These are phyloP conservation scores for Rossbeevera mucosa DNA, from an alignment of 768 basidiomycete species.

Conservation along the genomic window DNA sequence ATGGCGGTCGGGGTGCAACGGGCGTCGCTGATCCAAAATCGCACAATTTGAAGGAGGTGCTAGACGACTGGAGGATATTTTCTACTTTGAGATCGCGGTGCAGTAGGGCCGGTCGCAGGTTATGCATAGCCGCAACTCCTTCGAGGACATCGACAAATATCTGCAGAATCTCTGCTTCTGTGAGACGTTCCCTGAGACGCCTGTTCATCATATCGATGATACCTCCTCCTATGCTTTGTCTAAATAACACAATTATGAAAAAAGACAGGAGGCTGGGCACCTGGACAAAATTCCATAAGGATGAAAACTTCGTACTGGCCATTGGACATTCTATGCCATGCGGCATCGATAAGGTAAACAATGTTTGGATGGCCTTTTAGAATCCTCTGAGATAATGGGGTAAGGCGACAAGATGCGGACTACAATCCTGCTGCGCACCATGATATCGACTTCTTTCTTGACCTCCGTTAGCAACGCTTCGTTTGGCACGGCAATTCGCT, in stretches of 20 bases:
- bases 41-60: slow-evolving; percentile 88
- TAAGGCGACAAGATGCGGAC: slow-evolving; percentile 23
- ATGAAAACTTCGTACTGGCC: slow-evolving; percentile 95
- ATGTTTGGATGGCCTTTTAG: slow-evolving; percentile 93
- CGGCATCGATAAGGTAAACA: slow-evolving; percentile 92
- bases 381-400: slow-evolving; percentile 56
- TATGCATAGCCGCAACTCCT: slow-evolving; percentile 95
- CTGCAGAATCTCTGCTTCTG: slow-evolving; percentile 93
- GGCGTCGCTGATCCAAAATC: slow-evolving; percentile 94
- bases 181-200: slow-evolving; percentile 87
- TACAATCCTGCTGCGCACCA: slow-evolving; percentile 54
- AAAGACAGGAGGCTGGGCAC: slow-evolving; percentile 36
- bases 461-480: slow-evolving; percentile 90
- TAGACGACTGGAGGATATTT: slow-evolving; percentile 88
- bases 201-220: slow-evolving; percentile 99
- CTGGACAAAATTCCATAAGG: slow-evolving; percentile 96
- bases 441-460: slow-evolving; percentile 96
- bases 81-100: slow-evolving; percentile 99
- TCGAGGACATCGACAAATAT: slow-evolving; percentile 98
- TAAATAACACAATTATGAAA: slow-evolving; percentile 7
- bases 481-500: slow-evolving; percentile 89
- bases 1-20: slow-evolving; percentile 64
- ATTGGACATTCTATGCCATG: slow-evolving; percentile 79
- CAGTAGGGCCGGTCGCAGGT: slow-evolving; percentile 80
- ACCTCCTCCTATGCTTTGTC: slow-evolving; percentile 66